Evolutionary conservation across 1,284 basidiomycete genomes (phyloP).

Genomic region (Naganishia sp.): DNA sequence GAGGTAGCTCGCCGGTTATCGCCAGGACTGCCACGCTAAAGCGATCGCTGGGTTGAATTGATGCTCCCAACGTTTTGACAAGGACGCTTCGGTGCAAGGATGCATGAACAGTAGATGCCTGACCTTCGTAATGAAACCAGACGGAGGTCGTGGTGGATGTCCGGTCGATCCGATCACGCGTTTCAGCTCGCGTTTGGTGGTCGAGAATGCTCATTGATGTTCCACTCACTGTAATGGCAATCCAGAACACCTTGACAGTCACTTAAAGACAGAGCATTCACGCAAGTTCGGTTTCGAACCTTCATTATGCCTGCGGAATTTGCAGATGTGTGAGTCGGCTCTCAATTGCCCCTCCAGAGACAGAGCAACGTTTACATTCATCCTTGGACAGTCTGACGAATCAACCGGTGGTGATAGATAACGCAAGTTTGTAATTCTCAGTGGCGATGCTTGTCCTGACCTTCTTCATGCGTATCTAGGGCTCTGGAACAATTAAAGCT

Average conservation of each 20-base stretch:
- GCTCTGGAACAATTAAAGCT: conserved; percentile 95
- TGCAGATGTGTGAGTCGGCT: conserved; percentile 28
- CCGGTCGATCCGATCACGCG: conserved; percentile 15
- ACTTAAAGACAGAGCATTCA: no score
- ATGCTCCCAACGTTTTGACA: background rate
- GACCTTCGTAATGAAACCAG: conserved; percentile 19
- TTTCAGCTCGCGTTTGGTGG: background rate
- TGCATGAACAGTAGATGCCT: background rate
- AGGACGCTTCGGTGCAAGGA: background rate
- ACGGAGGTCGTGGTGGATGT: background rate
- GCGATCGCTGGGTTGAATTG: background rate
- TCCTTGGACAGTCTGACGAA: conserved; percentile 47
- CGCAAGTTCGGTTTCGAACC: no score
- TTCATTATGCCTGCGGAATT: conserved; percentile 29
- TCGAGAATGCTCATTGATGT: conserved; percentile 24
- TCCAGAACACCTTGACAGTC: background rate
- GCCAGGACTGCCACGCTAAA: background rate
- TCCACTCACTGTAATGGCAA: background rate
- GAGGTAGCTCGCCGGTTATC: background rate
- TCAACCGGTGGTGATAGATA: conserved; percentile 80
- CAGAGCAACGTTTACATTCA: no score
- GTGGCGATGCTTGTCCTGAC: background rate
- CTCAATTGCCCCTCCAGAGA: no score
- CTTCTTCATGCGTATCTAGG: conserved; percentile 58
- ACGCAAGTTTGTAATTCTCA: conserved; percentile 62